Evolutionary conservation across 2,329 filamentous ascomycete genomes (phyloP), one percentile per base, ranked within the genome.

Genomic region (Diaporthe sp.): DNA sequence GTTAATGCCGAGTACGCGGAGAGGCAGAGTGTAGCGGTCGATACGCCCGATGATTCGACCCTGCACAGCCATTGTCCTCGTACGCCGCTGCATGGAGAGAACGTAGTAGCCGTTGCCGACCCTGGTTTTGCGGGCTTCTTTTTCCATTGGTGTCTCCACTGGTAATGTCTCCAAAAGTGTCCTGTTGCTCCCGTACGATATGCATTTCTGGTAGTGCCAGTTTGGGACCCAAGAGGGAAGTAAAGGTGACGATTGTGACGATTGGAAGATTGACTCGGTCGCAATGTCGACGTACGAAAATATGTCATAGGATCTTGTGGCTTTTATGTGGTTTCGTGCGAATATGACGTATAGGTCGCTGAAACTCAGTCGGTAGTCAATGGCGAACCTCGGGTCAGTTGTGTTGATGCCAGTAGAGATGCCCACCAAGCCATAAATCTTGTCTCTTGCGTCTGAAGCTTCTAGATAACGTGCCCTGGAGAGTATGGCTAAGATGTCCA

Each of bases 401-500:
- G 39, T 17, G 9, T 63, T 63, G 39, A 63, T 63, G 2, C 58
- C 58, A 4, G 58, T 63, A 5, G 58, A 63, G 37, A 63, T 63
- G 8, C 58, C 58, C 37, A 63, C 58, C 39, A 63, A 7, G 10
- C 58, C 58, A n/a, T 63, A 63, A 12, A 63, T 63, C 17, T 63
- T 63, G n/a, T 63, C 58, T 63, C 58, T 39, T 17, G 37, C n/a
- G n/a, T 63, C 58, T 44, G 58, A 63, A 44, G 58, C 58, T 20
- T 63, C 58, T 28, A 63, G 58, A 63, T 63, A 63, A 10, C 37
- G 37, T 20, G 39, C 58, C 15, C 39, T 63, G 15, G 58, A 63
- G 3, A 63, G 39, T 7, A 63, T 63, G 15, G 58, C 8, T 15
- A 63, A 31, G 2, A 63, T 63, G 15, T 25, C 13, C 58, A 61